Base-by-base conservation (phyloP, 331 rosid species). In the Rosa hybrid region DNA sequence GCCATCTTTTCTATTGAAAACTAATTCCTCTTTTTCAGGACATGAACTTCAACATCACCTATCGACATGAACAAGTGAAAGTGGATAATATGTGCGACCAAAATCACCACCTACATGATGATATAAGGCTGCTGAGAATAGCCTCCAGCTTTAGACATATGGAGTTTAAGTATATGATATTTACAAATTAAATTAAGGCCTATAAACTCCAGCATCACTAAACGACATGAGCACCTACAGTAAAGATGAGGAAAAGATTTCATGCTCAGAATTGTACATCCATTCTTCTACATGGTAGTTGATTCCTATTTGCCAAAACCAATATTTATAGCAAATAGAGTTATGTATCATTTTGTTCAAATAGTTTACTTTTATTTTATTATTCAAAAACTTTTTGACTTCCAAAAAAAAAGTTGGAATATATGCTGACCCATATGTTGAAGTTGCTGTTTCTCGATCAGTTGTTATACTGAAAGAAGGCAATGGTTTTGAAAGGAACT, bases 381-480 rank as follows among this genome's bases (percentile, higher is more conserved):
- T 16, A 53, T 53, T 56, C 25, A 7, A 18, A 56, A 17, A 20
- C 9, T 17, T 45, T 70, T 30, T 30, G 57, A 23, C 75, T 71
- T 45, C 57, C 75, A 0, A 12, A 21, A 45, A 34, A 70, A 21
- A 56, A 84, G 12, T 71, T 12, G 16, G 5, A 69, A 44, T 70
- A 10, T 70, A 18, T 6, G 23, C 53, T 21, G 57, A 71, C 16
- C 54, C 17, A 70, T 45, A 42, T 20, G 74, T n/a, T 12, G 71
- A 34, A 7, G 59, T 49, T 51, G 38, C 38, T 34, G 81, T 27
- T 25, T 49, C 54, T 8, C 45, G 44, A 34, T 72, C 65, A 44
- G 81, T 84, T 68, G 75, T 83, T 75, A 90, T 59, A 38, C 74
- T 21, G 1, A 83, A 78, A 9, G 71, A 71, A 72, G 60, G 1